Percentiles rank a stretch among this genome's conserved stretches.
phyloP scores from a whole-genome alignment of 768 basidiomycete species.

The Zangia roseola region DNA sequence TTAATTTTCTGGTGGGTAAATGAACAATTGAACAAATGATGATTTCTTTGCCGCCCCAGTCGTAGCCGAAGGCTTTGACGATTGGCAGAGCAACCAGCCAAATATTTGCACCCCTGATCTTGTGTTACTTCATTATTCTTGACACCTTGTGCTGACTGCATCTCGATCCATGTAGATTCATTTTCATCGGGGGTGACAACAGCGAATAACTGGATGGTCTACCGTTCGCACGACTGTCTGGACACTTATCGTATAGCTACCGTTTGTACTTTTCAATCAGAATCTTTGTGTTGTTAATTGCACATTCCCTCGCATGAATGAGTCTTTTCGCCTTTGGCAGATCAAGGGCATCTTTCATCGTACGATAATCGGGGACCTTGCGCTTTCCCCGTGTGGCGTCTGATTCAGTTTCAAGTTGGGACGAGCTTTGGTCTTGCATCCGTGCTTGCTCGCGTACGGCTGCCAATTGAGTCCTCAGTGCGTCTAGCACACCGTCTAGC shows the following conservation, averaged over 20 bases:
- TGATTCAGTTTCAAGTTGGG: neutral
- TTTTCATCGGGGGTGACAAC: neutral
- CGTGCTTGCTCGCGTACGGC: neutral
- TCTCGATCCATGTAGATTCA: constrained; percentile 1
- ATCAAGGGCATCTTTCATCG: constrained; percentile 43
- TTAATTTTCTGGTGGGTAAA: constrained; percentile 29
- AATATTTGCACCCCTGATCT: constrained; percentile 64
- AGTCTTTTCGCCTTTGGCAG: constrained; percentile 64
- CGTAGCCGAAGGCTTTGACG: constrained; percentile 63
- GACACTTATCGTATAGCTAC: neutral
- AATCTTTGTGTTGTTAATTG: constrained; percentile 59
- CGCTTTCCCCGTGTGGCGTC: constrained; percentile 10
- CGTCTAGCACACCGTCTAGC: constrained; percentile 59
- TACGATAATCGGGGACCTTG: constrained; percentile 46
- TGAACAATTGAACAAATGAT: constrained; percentile 39
- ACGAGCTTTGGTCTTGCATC: neutral
- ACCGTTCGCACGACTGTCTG: constrained; percentile 1
- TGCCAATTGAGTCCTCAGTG: constrained; percentile 48
- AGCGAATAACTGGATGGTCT: neutral
- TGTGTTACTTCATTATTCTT: neutral
- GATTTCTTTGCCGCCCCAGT: constrained; percentile 78
- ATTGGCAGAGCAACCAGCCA: constrained; percentile 66
- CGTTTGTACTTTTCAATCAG: constrained; percentile 45
- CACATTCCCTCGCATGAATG: constrained; percentile 65
- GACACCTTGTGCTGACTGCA: constrained; percentile 10